These are phyloP conservation scores for Stagonosporopsis chrysanthemi DNA, from an alignment of 2,329 filamentous ascomycete species.

Conservation along the genomic window DNA sequence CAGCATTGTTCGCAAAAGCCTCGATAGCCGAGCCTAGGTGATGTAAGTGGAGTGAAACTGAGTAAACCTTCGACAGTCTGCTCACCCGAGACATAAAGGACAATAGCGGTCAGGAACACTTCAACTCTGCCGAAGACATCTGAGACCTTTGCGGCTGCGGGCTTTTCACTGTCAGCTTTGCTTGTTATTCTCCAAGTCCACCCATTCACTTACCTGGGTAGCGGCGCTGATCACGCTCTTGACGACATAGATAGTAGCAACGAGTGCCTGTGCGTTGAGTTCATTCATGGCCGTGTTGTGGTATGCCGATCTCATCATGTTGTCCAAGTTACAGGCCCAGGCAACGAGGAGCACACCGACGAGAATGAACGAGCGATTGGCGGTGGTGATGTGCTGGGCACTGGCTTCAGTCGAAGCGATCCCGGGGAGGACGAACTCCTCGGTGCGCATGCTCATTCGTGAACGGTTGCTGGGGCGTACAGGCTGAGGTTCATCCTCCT, in stretches of 20 bases:
- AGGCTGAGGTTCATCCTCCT: not conserved
- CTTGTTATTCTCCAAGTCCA: not conserved
- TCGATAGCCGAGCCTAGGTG: constrained; percentile 60
- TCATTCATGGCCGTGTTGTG: constrained; percentile 62
- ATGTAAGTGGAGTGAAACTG: constrained; percentile 6
- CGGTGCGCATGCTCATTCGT: not conserved
- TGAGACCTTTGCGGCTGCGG: constrained; percentile 66
- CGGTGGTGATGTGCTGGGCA: constrained; percentile 58
- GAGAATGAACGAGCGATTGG: constrained; percentile 66
- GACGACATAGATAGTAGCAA: constrained; percentile 63
- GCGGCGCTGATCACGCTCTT: constrained; percentile 67
- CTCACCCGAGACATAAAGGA: constrained; percentile 62
- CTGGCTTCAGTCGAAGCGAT: constrained; percentile 68
- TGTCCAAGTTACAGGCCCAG: constrained; percentile 66
- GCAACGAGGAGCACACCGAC: constrained; percentile 68
- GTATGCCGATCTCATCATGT: constrained; percentile 58
- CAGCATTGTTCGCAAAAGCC: constrained; percentile 58
- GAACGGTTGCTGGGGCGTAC: not conserved
- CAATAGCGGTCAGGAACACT: constrained; percentile 61
- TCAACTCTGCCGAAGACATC: constrained; percentile 69
- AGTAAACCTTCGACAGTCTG: not conserved
- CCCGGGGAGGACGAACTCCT: constrained; percentile 53
- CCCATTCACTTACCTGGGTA: constrained; percentile 46
- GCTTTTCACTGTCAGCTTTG: constrained; percentile 47
- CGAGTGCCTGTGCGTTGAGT: constrained; percentile 62